Evolutionary conservation across 306 rosid genomes (phyloP).

Genomic region (Abrus pulchellus): DNA sequence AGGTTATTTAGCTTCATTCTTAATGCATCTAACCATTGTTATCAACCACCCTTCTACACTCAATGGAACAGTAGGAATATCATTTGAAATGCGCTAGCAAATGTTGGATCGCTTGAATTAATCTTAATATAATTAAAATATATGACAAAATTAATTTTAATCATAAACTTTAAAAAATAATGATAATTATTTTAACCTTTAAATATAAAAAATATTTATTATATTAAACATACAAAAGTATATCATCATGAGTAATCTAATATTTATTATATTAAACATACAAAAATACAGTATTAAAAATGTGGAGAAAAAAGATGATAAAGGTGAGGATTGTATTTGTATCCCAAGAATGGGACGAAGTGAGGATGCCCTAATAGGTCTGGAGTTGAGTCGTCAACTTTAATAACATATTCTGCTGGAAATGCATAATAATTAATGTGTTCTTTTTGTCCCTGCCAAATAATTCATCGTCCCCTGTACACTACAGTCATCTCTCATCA

Average conservation of each 20-base stretch:
- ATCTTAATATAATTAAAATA: too few species aligned
- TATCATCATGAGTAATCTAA: too few species aligned
- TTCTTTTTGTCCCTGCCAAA: slow-evolving; percentile 20
- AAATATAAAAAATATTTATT: too few species aligned
- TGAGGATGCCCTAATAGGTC: slow-evolving; percentile 37
- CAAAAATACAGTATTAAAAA: background rate
- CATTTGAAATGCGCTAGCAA: background rate
- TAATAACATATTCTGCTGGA: slow-evolving; percentile 26
- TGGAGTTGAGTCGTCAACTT: background rate
- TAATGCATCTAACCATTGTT: slow-evolving; percentile 41
- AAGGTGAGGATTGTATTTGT: slow-evolving; percentile 34
- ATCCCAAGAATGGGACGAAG: slow-evolving; percentile 37
- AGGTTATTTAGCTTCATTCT: slow-evolving; percentile 33
- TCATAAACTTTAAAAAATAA: too few species aligned
- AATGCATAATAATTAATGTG: slow-evolving; percentile 6
- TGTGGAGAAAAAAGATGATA: slow-evolving; percentile 20
- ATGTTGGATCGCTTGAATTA: too few species aligned
- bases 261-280: too few species aligned
- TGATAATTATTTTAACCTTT: too few species aligned
- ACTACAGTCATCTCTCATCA: background rate
- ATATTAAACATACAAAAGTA: background rate
- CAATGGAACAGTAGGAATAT: slow-evolving; percentile 33
- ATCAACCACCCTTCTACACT: slow-evolving; percentile 35
- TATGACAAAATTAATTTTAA: too few species aligned
- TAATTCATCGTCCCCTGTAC: slow-evolving; percentile 5